Evolutionary conservation across 139 green algal genomes (phyloP), one percentile per base, ranked within the genome.

Genomic region (Chlorella vulgaris): DNA sequence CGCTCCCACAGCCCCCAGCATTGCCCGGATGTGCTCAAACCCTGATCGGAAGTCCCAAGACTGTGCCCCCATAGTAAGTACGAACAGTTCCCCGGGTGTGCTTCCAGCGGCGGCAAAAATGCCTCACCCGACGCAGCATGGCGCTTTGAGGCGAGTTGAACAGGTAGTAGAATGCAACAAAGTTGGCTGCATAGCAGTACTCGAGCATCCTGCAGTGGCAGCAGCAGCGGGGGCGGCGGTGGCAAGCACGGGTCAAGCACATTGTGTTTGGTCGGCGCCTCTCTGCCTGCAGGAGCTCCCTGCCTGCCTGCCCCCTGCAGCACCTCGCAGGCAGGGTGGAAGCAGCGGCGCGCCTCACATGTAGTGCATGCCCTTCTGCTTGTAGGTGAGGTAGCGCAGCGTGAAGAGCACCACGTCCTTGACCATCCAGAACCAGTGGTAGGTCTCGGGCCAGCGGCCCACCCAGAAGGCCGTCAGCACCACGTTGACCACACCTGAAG

Each of bases 111-210:
- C n/a, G n/a, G n/a, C n/a, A n/a, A n/a, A n/a, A n/a, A n/a, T n/a
- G n/a, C n/a, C 75, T 42, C 76, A 94, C 90, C 88, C 92, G 91
- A 50, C 88, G 79, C 66, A 95, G 83, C 21, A 83, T 38, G 13
- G 70, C 76, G 15, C 51, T 90, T 10, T 74, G 47, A 22, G 91
- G 93, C 28, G 82, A 60, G 28, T 90, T 63, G 88, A 89, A 95
- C 24, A 95, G 65, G 71, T 96, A 88, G 29, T 89, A 38, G 47
- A 95, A 63, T 36, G 93, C 82, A 71, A 97, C 60, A 7, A 91
- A 22, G 43, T 96, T 96, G 73, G 86, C 89, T 73, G 77, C 88
- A 84, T 97, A 96, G 80, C 90, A 94, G 60, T 93, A 93, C 62
- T 90, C 85, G 66, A 87, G 66, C 71, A 92, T 83, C 84, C 91